Evolutionary conservation across 139 green algal species (phyloP).

Genomic region (Spirogloea muscicola): DNA sequence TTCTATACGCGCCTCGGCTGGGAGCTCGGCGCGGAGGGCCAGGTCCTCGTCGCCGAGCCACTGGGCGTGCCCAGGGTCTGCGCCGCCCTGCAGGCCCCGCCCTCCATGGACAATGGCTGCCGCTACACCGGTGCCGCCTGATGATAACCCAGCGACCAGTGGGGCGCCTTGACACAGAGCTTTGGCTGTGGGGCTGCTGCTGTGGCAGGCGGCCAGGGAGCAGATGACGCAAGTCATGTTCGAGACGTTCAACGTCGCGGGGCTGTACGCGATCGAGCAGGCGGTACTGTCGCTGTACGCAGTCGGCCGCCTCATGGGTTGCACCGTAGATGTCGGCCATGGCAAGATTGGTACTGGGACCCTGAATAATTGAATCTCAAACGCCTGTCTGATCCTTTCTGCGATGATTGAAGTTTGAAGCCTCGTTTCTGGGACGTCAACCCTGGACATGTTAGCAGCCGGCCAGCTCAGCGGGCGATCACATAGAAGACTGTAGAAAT

Average conservation of each 20-base stretch:
- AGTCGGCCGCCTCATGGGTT: constrained; percentile 66
- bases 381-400: too few relatives aligned
- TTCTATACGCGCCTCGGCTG: constrained; percentile 42
- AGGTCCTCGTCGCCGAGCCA: constrained; percentile 41
- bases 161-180: too few relatives aligned
- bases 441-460: too few relatives aligned
- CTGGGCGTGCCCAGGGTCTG: constrained; percentile 15
- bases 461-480: too few relatives aligned
- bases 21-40: constrained; percentile 38
- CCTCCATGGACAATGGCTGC: neutral
- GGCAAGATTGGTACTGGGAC: constrained; percentile 48
- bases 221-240: constrained; percentile 65
- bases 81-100: neutral
- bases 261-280: constrained; percentile 69
- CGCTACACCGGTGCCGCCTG: too few relatives aligned
- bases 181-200: too few relatives aligned
- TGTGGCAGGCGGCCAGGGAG: constrained; percentile 13
- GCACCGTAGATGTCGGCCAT: constrained; percentile 77
- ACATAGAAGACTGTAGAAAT: too few relatives aligned
- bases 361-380: too few relatives aligned
- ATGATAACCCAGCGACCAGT: too few relatives aligned
- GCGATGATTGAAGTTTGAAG: too few relatives aligned
- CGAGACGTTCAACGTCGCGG: constrained; percentile 73
- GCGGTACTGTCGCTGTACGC: constrained; percentile 60
- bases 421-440: too few relatives aligned